phyloP scores from a whole-genome alignment of 2,329 filamentous ascomycete genomes.

The Gaeumannomyces tritici region DNA sequence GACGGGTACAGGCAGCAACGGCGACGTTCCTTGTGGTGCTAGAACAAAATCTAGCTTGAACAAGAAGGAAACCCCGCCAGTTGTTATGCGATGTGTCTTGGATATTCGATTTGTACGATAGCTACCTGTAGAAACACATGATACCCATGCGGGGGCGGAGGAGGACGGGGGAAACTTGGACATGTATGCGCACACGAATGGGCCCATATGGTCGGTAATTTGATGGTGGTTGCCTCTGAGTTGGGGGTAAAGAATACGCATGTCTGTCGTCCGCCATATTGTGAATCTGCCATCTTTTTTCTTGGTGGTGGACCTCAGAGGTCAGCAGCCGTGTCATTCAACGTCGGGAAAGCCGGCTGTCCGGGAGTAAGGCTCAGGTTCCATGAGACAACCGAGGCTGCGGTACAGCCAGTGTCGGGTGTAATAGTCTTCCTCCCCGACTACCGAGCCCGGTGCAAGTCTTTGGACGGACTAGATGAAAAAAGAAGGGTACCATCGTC shows the following conservation, averaged over 20 bases:
- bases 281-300: too few relatives aligned
- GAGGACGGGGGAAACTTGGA: background rate
- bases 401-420: too few relatives aligned
- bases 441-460: slow-evolving; percentile 28
- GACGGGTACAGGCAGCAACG: too few relatives aligned
- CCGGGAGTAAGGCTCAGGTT: too few relatives aligned
- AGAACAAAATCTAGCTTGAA: background rate
- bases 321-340: too few relatives aligned
- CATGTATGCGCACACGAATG: background rate
- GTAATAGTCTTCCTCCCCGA: too few relatives aligned
- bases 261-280: too few relatives aligned
- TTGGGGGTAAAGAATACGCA: background rate
- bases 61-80: too few relatives aligned
- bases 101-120: background rate
- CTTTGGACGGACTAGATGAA: background rate
- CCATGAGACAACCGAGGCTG: too few relatives aligned
- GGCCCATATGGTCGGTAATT: background rate
- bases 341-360: too few relatives aligned
- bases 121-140: background rate
- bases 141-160: background rate
- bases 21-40: too few relatives aligned
- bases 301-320: too few relatives aligned
- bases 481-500: background rate
- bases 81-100: background rate
- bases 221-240: background rate